Conservation (phyloP, 768 basidiomycete genomes). For the Suillus tomentosus region DNA sequence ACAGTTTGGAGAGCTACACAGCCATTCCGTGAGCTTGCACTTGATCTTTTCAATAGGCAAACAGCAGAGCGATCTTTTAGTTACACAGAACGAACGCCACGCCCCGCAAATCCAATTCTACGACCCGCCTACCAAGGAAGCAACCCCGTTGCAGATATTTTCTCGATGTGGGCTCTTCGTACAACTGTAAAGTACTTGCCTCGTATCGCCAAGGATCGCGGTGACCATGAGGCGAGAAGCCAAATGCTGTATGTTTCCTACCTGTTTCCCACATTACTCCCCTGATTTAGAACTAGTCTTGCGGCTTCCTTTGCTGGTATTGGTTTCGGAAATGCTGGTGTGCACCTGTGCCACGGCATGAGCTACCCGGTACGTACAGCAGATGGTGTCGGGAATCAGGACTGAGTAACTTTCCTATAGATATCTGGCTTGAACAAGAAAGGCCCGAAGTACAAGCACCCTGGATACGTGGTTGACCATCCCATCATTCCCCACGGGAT, state of each 20-base stretch:
- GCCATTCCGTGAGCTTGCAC: slow-evolving; percentile 74
- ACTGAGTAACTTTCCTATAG: slow-evolving; percentile 37
- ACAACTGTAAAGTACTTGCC: slow-evolving; percentile 90
- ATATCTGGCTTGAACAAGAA: slow-evolving; percentile 95
- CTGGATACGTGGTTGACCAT: slow-evolving; percentile 81
- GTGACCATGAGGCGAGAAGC: slow-evolving; percentile 79
- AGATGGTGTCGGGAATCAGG: slow-evolving; percentile 4
- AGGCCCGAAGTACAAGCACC: slow-evolving; percentile 89
- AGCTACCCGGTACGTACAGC: slow-evolving; percentile 70
- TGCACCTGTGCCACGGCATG: slow-evolving; percentile 89
- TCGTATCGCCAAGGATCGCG: slow-evolving; percentile 74
- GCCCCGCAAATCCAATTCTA: slow-evolving; percentile 86
- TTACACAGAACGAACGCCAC: slow-evolving; percentile 88
- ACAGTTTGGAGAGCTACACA: slow-evolving; percentile 92
- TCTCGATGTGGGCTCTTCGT: slow-evolving; percentile 90
- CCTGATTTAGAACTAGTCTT: slow-evolving; percentile 48
- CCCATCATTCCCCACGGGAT: slow-evolving; percentile 96
- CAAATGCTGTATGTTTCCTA: slow-evolving; percentile 78
- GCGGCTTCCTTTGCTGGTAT: slow-evolving; percentile 95
- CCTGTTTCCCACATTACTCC: background rate
- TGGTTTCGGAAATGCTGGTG: slow-evolving; percentile 92
- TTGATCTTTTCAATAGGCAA: background rate
- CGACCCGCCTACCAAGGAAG: slow-evolving; percentile 93
- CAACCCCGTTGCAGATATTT: slow-evolving; percentile 94
- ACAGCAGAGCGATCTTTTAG: slow-evolving; percentile 37